Base-by-base conservation (phyloP, 768 basidiomycete genomes). In the Trametes villosa region DNA sequence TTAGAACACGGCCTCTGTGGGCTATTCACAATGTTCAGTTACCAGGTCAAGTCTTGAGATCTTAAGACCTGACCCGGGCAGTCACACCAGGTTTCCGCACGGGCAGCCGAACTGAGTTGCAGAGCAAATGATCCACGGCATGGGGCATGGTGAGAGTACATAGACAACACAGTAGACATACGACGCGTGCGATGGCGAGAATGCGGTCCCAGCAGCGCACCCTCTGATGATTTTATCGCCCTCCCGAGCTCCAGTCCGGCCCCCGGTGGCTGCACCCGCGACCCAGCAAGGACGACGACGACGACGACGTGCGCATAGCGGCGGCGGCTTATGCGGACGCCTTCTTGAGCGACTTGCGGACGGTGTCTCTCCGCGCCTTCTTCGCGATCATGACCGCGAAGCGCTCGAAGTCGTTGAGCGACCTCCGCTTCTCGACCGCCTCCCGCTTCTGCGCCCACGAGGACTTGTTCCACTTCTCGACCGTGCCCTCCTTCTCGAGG, bases 311-410 rank as follows among this genome's bases (percentile, higher is more conserved):
- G 4, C 24, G 54, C 54, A 56, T 47, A 22, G 38, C 47, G n/a
- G 29, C 47, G n/a, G 20, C 47, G 13, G 51, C 51, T 62, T 59
- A 65, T 27, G 53, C 68, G 67, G 66, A 81, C 67, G 81, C 81
- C 78, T 81, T 82, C 65, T 79, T 77, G 58, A 94, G 60, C 11
- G 79, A 69, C 79, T 93, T 93, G 75, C 89, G 82, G 29, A 92
- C 89, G 11, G 76, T 74, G 71, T 96, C 94, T 66, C 92, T 79
- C 73, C 94, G 81, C 72, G 83, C 80, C 84, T 92, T 95, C 89
- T 98, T 97, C 62, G 85, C 84, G 68, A 97, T 71, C 86, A 92
- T 86, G 62, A 96, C 86, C 68, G 83, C 76, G 81, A 98, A 98
- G 56, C 96, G 86, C 62, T 87, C 92, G 75, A 98, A 98, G 80